Evolutionary conservation across 2,329 filamentous ascomycete genomes (phyloP).

Genomic region (Coniochaeta sp.): DNA sequence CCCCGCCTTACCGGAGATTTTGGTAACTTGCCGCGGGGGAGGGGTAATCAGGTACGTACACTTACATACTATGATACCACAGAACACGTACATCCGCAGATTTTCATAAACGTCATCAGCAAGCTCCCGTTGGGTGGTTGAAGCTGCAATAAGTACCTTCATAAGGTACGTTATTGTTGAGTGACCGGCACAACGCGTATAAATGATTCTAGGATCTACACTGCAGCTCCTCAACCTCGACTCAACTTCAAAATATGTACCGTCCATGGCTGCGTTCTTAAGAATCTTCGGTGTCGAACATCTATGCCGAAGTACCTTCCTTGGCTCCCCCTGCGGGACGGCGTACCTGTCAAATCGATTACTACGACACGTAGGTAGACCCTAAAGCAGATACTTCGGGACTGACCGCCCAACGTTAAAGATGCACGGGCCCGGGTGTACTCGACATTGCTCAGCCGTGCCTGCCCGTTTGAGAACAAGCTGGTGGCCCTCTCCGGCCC

Average conservation of each 20-base stretch:
- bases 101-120: neutral
- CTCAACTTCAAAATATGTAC: neutral
- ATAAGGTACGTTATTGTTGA: too few species aligned
- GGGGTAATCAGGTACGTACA: neutral
- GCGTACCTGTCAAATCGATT: too few species aligned
- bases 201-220: too few species aligned
- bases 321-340: too few species aligned
- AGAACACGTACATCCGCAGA: too few species aligned
- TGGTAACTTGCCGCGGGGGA: neutral
- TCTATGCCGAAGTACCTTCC: neutral
- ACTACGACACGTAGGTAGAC: too few species aligned
- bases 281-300: neutral
- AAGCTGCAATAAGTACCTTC: neutral
- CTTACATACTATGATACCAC: neutral
- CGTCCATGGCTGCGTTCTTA: neutral
- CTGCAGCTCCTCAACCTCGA: too few species aligned
- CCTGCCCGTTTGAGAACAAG: neutral
- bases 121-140: too few species aligned
- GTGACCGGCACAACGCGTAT: too few species aligned
- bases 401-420: neutral
- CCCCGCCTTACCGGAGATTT: neutral
- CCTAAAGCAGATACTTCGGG: too few species aligned
- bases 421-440: neutral
- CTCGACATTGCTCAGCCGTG: neutral
- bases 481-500: neutral